These are phyloP conservation scores for Amylostereum chailletii DNA, from an alignment of 1,284 basidiomycete genomes.

Conservation along the genomic window DNA sequence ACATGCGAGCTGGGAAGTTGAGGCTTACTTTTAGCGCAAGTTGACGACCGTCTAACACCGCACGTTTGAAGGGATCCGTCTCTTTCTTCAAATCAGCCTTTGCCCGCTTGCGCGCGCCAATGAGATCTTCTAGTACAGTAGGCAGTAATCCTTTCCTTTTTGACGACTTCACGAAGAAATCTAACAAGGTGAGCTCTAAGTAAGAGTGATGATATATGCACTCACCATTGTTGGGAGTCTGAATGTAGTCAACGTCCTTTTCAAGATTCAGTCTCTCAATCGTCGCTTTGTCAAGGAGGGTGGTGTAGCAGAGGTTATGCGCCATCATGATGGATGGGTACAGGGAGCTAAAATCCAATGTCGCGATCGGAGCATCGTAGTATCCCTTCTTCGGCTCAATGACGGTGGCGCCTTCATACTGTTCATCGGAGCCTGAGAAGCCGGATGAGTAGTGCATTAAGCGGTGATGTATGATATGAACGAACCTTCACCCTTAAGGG, in stretches of 20 bases:
- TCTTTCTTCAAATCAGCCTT: constrained; percentile 93
- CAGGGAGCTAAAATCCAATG: constrained; percentile 92
- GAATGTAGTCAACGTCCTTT: constrained; percentile 82
- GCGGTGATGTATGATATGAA: not conserved
- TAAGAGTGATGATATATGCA: not conserved
- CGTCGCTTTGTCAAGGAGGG: constrained; percentile 70
- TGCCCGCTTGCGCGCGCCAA: constrained; percentile 85
- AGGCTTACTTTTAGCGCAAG: constrained; percentile 77
- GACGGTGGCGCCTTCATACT: constrained; percentile 95
- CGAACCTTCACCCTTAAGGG: constrained; percentile 75
- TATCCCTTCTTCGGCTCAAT: constrained; percentile 93
- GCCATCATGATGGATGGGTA: constrained; percentile 99
- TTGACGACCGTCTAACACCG: constrained; percentile 91
- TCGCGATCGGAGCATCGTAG: constrained; percentile 92
- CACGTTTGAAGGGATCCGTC: constrained; percentile 90
- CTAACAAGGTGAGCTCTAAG: constrained; percentile 30
- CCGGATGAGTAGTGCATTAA: not conserved
- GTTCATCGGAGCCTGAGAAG: constrained; percentile 72
- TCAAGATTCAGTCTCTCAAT: constrained; percentile 72
- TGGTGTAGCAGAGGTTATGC: constrained; percentile 95
- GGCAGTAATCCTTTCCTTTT: constrained; percentile 84
- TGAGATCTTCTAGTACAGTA: constrained; percentile 86
- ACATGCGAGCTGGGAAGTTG: not conserved
- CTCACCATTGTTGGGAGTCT: constrained; percentile 89
- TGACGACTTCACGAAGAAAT: constrained; percentile 71